phyloP scores from a whole-genome alignment of 208 protist genomes.

The Trypanosomatidae sp. region DNA sequence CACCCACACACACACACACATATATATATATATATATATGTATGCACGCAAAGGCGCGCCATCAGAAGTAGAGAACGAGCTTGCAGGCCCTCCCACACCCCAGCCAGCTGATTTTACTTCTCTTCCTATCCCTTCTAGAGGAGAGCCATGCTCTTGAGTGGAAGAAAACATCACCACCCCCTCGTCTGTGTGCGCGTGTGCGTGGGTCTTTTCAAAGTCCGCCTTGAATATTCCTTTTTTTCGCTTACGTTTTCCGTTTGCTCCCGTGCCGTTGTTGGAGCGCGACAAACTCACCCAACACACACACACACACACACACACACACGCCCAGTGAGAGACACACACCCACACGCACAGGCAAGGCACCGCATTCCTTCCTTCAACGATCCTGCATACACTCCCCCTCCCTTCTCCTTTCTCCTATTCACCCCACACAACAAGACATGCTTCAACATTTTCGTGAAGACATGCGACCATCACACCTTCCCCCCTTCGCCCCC shows the following conservation, averaged over 20 bases:
- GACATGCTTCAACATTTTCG: neutral
- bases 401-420: no score
- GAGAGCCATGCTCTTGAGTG: neutral
- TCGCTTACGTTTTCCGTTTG: neutral
- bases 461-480: neutral
- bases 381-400: neutral
- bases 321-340: neutral
- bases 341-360: neutral
- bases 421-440: neutral
- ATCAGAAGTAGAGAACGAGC: neutral
- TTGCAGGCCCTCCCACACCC: neutral
- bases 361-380: neutral
- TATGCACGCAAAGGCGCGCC: neutral
- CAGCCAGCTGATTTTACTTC: neutral
- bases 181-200: neutral
- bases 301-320: neutral
- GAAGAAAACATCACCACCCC: neutral
- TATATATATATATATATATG: neutral
- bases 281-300: neutral
- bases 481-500: neutral
- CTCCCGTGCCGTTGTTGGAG: neutral
- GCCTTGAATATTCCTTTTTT: neutral
- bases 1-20: no score
- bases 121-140: neutral
- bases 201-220: neutral